Evolutionary conservation across 345 rosid genomes (phyloP), one percentile per base, ranked within the genome.

Genomic region (Citrus cavaleriei): DNA sequence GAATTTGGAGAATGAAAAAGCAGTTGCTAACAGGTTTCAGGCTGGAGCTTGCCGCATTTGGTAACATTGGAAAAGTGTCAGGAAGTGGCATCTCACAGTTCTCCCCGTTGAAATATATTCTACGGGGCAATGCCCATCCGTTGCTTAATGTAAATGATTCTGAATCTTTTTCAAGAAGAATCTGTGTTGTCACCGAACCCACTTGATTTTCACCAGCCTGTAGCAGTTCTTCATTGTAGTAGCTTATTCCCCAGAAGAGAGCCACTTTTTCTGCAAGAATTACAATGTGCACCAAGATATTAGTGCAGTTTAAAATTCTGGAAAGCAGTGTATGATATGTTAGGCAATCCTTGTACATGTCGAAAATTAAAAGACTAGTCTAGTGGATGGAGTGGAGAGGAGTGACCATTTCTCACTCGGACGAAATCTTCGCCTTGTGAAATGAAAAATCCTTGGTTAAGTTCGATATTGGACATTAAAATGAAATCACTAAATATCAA

Each of bases 41-140:
- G 34, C 64, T 70, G 37, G 42, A 80, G 80, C 84, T 74, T 24
- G 71, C 79, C 14, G 69, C 78, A 71, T 84, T 91, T 77, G 93
- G 92, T 25, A 85, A 84, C 83, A 66, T 68, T 0, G 93, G 93
- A 42, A 81, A 90, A 9, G 80, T 78, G 77, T 91, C 90, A 6
- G 92, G 90, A 27, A 67, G 87, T 18, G 95, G 85, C 90, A 88
- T 90, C 32, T 68, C 55, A 60, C 95, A 90, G 75, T 83, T 84
- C 21, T 90, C 91, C 6, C 91, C 92, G 22, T 83, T 78, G 82
- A 87, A 91, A 75, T 88, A 88, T 75, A 90, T 63, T 82, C 82
- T 84, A 62, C 91, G 76, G 4, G 95, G 95, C n/a, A 91, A 75
- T 1, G 81, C 90, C 95, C 95, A 89, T 32, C 95, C 91, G 7